A percentile compares a stretch with the other conserved stretches of the same genome.
These are phyloP conservation scores for Phytophthora lateralis DNA, from an alignment of 352 stramenopile genomes.

Conservation along the genomic window DNA sequence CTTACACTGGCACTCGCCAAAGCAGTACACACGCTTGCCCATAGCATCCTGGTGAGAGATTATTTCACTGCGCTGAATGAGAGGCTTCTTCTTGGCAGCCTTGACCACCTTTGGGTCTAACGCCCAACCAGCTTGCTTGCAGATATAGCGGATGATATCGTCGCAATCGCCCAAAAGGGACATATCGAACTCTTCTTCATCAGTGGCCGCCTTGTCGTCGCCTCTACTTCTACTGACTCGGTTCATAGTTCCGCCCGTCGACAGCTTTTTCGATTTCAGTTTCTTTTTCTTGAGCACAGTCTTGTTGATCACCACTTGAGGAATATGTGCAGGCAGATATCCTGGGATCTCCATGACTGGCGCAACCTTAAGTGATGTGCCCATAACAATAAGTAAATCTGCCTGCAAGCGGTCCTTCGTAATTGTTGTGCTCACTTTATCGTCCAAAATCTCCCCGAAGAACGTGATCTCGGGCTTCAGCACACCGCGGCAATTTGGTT, in stretches of 20 bases:
- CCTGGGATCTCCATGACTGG: slow-evolving; percentile 93
- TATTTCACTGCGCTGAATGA: slow-evolving; percentile 17
- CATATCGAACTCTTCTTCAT: slow-evolving; percentile 78
- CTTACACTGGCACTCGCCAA: slow-evolving; percentile 58
- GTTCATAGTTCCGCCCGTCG: slow-evolving; percentile 21
- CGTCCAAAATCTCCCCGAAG: slow-evolving; percentile 94
- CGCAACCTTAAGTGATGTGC: slow-evolving; percentile 96
- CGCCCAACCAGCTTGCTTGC: slow-evolving; percentile 56
- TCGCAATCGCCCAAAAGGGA: slow-evolving; percentile 85
- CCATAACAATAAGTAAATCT: slow-evolving; percentile 98
- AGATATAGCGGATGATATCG: slow-evolving; percentile 74
- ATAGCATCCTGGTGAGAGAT: slow-evolving; percentile 32
- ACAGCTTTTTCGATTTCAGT: slow-evolving; percentile 48
- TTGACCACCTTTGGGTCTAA: slow-evolving; percentile 21
- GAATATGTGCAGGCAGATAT: slow-evolving; percentile 81
- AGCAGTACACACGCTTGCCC: slow-evolving; percentile 39
- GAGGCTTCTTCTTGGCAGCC: slow-evolving; percentile 23
- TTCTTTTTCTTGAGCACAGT: slow-evolving; percentile 85
- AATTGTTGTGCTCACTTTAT: slow-evolving; percentile 86
- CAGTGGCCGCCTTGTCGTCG: slow-evolving; percentile 17
- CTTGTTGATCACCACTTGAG: slow-evolving; percentile 92
- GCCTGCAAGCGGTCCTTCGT: slow-evolving; percentile 77
- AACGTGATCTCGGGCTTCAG: slow-evolving; percentile 98
- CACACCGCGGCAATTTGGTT: slow-evolving; percentile 87
- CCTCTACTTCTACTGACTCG: slow-evolving; percentile 23